Conservation (phyloP, 2,329 filamentous ascomycete species). For the Arthrobotrys megalospora region DNA sequence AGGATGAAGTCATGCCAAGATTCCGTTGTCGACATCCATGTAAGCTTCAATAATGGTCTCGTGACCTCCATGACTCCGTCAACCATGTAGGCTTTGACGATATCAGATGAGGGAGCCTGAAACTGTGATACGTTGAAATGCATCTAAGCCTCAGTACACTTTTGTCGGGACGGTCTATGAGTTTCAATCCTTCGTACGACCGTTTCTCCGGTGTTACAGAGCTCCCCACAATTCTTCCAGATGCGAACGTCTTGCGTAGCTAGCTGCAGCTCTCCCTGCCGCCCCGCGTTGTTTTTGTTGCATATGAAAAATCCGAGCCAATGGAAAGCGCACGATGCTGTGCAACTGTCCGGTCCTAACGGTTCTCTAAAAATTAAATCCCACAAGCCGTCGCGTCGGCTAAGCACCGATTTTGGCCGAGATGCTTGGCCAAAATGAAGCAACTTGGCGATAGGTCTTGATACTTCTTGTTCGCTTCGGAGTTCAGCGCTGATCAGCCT, state of each 20-base stretch:
- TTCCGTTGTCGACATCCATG: neutral
- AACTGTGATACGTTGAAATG: neutral
- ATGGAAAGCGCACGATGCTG: conserved; percentile 28
- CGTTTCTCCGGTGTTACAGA: conserved; percentile 9
- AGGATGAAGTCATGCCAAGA: conserved; percentile 4
- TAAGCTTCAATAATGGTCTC: neutral
- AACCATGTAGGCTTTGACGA: neutral
- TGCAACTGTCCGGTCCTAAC: conserved; percentile 5
- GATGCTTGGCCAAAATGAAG: conserved; percentile 11
- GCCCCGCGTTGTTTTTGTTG: conserved; percentile 30
- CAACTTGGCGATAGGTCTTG: conserved; percentile 21
- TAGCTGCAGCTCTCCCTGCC: neutral
- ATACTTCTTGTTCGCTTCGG: neutral
- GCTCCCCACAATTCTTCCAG: conserved; percentile 9
- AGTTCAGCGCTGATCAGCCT: conserved; percentile 15
- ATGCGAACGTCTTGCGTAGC: neutral
- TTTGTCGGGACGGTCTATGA: neutral
- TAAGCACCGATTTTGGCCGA: conserved; percentile 14
- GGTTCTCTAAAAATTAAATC: neutral
- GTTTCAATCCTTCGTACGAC: conserved; percentile 1
- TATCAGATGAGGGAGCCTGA: neutral
- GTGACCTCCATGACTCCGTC: conserved; percentile 17
- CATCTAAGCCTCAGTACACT: conserved; percentile 24
- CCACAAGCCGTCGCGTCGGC: conserved; percentile 5
- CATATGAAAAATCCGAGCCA: neutral